phyloP scores from a whole-genome alignment of 2,329 filamentous ascomycete species.

The Stachybotrys chlorohalonatus region DNA sequence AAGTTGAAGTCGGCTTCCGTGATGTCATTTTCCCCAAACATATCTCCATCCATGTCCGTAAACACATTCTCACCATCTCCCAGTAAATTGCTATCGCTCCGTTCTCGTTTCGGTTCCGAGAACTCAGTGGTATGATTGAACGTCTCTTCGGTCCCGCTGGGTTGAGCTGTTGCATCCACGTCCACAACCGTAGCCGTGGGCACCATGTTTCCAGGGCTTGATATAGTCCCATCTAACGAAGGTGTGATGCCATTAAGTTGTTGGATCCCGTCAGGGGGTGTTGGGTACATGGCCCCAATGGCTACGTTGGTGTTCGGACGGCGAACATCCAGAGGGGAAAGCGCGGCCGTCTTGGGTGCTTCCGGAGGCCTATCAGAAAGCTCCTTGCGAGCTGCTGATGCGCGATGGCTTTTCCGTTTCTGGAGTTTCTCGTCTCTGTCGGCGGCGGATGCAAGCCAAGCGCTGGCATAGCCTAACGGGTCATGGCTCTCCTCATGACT shows the following conservation, averaged over 20 bases:
- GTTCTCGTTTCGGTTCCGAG: conserved; percentile 35
- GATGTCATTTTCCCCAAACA: conserved; percentile 65
- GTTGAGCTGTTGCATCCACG: conserved; percentile 11
- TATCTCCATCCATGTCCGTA: conserved; percentile 58
- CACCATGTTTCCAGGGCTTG: conserved; percentile 43
- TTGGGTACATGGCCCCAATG: conserved; percentile 56
- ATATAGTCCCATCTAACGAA: conserved; percentile 44
- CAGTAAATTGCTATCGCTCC: conserved; percentile 30
- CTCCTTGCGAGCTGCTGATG: conserved; percentile 31
- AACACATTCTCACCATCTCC: conserved; percentile 52
- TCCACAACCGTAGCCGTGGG: conserved; percentile 20
- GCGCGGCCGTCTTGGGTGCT: conserved; percentile 33
- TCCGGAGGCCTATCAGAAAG: conserved; percentile 31
- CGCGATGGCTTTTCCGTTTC: conserved; percentile 43
- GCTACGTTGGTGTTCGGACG: conserved; percentile 36
- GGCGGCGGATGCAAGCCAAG: conserved; percentile 34
- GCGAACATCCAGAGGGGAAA: conserved; percentile 43
- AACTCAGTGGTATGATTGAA: conserved; percentile 25
- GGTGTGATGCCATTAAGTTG: conserved; percentile 43
- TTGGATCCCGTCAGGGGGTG: conserved; percentile 58
- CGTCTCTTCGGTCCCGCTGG: conserved; percentile 9
- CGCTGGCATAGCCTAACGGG: conserved; percentile 35
- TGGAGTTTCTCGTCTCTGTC: conserved; percentile 38
- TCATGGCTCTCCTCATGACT: conserved; percentile 36
- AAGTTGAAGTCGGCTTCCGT: conserved; percentile 80